Percentiles rank a stretch among this genome's conserved stretches.
Conservation (phyloP, 2,329 filamentous ascomycete genomes). For the Aspergillus sclerotialis region DNA sequence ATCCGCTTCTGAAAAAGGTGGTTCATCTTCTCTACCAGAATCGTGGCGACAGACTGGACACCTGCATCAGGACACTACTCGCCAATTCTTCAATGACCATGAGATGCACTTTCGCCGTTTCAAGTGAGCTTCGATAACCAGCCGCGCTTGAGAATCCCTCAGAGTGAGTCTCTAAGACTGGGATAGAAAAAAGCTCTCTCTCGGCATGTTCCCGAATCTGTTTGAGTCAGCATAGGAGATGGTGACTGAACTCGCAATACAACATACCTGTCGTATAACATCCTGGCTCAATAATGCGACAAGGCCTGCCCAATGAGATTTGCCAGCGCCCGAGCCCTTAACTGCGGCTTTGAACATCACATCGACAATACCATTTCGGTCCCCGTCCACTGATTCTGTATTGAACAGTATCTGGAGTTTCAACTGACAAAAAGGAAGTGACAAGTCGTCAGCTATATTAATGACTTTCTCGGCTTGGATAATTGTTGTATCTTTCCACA, state of each 20-base stretch:
- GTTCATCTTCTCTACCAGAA: slow-evolving; percentile 36
- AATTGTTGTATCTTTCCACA: slow-evolving; percentile 9
- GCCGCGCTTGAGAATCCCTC: slow-evolving; percentile 6
- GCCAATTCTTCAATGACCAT: slow-evolving; percentile 33
- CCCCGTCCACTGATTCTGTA: slow-evolving; percentile 18
- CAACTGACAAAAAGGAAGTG: slow-evolving; percentile 36
- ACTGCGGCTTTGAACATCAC: slow-evolving; percentile 35
- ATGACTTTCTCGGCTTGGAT: slow-evolving; percentile 29
- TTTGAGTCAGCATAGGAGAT: slow-evolving; percentile 10
- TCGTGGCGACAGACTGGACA: slow-evolving; percentile 20
- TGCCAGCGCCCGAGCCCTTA: slow-evolving; percentile 25
- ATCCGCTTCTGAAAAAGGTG: slow-evolving; percentile 31
- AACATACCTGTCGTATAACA: slow-evolving; percentile 27
- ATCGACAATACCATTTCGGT: slow-evolving; percentile 28
- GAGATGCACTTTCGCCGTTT: slow-evolving; percentile 30
- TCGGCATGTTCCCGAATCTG: slow-evolving; percentile 36
- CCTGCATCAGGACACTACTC: slow-evolving; percentile 30
- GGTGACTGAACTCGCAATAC: slow-evolving; percentile 4
- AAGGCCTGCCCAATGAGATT: slow-evolving; percentile 33
- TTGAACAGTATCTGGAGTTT: slow-evolving; percentile 36
- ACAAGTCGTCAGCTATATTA: slow-evolving; percentile 33
- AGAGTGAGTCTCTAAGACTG: slow-evolving; percentile 20
- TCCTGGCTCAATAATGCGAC: slow-evolving; percentile 32
- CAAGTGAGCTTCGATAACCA: slow-evolving; percentile 15
- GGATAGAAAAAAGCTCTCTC: slow-evolving; percentile 31